Evolutionary conservation across 768 basidiomycete genomes (phyloP).

Genomic region (Calocybe indica): DNA sequence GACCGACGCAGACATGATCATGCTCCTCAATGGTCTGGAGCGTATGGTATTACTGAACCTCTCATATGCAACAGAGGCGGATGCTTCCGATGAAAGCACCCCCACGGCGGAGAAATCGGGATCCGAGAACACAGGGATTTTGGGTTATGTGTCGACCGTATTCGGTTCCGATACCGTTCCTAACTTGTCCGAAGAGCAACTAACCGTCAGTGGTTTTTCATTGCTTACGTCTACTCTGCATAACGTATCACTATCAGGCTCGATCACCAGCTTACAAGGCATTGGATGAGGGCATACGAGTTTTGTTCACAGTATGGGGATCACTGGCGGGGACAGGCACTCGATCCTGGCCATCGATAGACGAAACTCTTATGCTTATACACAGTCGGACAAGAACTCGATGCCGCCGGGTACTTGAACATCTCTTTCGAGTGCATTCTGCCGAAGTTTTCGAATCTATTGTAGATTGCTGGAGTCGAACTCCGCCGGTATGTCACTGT

Average conservation of each 20-base stretch:
- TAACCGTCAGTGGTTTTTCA: constrained; percentile 39
- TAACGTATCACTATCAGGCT: constrained; percentile 33
- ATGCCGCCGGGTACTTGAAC: constrained; percentile 76
- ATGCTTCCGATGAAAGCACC: constrained; percentile 52
- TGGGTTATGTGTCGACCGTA: constrained; percentile 89
- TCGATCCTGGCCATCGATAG: constrained; percentile 42
- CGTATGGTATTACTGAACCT: constrained; percentile 72
- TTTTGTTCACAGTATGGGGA: constrained; percentile 73
- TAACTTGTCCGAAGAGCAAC: constrained; percentile 43
- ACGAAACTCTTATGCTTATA: constrained; percentile 65
- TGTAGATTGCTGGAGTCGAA: constrained; percentile 77
- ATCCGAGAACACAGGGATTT: constrained; percentile 57
- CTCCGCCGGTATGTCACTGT: constrained; percentile 32
- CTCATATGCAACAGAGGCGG: constrained; percentile 45
- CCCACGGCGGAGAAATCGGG: constrained; percentile 43
- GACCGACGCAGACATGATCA: constrained; percentile 79
- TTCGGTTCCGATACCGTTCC: constrained; percentile 68
- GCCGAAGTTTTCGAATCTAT: constrained; percentile 80
- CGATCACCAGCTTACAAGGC: constrained; percentile 73
- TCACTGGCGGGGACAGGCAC: constrained; percentile 46
- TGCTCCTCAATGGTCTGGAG: constrained; percentile 82
- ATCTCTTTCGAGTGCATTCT: constrained; percentile 76
- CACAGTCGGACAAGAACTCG: constrained; percentile 62
- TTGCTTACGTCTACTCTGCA: constrained; percentile 1
- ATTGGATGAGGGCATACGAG: constrained; percentile 76